These are phyloP conservation scores for Globisporangium canariense DNA, from an alignment of 352 stramenopile genomes.

Conservation along the genomic window DNA sequence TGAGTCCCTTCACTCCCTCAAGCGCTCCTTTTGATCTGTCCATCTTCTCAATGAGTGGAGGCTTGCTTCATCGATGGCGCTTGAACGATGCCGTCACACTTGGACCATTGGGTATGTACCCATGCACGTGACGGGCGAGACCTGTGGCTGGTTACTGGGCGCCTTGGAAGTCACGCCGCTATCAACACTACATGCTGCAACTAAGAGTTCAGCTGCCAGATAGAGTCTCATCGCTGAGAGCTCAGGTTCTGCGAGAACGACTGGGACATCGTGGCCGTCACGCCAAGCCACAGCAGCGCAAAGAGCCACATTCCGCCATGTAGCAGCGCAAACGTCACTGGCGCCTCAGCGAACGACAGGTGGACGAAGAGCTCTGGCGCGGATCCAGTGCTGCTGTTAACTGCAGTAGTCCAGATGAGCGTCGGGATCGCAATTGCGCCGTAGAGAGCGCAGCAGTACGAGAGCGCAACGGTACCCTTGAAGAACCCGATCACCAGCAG, in stretches of 20 bases:
- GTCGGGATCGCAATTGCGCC: background rate
- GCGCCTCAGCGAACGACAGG: background rate
- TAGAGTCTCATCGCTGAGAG: background rate
- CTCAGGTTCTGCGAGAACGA: constrained; percentile 7
- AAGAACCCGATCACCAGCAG: constrained; percentile 14
- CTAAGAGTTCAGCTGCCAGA: background rate
- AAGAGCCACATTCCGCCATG: constrained; percentile 2
- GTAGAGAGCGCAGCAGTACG: constrained; percentile 15
- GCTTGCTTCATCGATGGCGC: background rate
- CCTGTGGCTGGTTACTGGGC: too few relatives aligned
- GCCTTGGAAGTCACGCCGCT: too few relatives aligned
- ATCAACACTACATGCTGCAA: too few relatives aligned
- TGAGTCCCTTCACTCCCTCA: background rate
- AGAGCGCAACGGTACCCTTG: constrained; percentile 7
- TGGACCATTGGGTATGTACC: background rate
- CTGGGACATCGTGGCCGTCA: constrained; percentile 9
- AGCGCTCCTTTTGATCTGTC: background rate
- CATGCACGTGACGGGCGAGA: background rate
- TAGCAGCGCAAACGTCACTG: background rate
- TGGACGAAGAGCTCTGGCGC: background rate
- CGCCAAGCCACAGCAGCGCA: constrained; percentile 8
- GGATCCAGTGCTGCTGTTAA: background rate
- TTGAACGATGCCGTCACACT: background rate
- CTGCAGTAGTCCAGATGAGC: constrained; percentile 2
- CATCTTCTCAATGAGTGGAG: background rate